Evolutionary conservation across 2,329 filamentous ascomycete genomes (phyloP), one percentile per base, ranked within the genome.

Genomic region (Ophioceras dolichostomum): DNA sequence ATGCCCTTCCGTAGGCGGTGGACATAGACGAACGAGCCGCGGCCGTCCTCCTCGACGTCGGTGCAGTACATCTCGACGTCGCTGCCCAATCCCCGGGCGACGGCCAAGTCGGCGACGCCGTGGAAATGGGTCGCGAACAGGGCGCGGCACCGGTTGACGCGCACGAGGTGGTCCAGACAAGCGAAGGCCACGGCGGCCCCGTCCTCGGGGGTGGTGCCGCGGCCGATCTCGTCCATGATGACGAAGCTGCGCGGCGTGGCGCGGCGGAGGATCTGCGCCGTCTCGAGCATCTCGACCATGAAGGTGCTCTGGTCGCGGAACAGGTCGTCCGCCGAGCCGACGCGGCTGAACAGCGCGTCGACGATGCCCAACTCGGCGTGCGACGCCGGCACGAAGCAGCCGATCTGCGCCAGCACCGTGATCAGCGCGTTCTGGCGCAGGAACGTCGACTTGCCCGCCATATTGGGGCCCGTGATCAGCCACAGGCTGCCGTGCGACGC

Each of bases 261-360:
- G 46, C 83, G 71, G 42, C 81, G 83, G 37, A 98, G 69, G 37
- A 98, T 98, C 19, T 82, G 72, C 2, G 89, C 88, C 16, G 91
- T 94, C 60, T 98, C 91, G 2, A 95, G 71, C 91, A 98, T 98
- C 62, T 98, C 91, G 1, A 96, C 86, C 91, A 98, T 96, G 59
- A 98, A 98, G 0, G 93, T 98, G 37, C 86, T 94, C 58, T 96
- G 88, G 61, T 94, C 83, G 36, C 78, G 76, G 62, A 83, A 95
- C n/a, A 98, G 68, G 54, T 94, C 89, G 57, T 98, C 93, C 2
- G 89, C 91, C 1, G 87, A 93, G 2, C 91, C 91, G 17, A 93
- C 82, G 53, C 91, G 83, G 53, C 82, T 91, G 64, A 94, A 96
- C 38, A 98, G 81, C 50, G 89, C 86, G 60, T 98, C 91, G n/a